Evolutionary conservation across 768 basidiomycete species (phyloP).

Genomic region (Tylopilus subfusipes): DNA sequence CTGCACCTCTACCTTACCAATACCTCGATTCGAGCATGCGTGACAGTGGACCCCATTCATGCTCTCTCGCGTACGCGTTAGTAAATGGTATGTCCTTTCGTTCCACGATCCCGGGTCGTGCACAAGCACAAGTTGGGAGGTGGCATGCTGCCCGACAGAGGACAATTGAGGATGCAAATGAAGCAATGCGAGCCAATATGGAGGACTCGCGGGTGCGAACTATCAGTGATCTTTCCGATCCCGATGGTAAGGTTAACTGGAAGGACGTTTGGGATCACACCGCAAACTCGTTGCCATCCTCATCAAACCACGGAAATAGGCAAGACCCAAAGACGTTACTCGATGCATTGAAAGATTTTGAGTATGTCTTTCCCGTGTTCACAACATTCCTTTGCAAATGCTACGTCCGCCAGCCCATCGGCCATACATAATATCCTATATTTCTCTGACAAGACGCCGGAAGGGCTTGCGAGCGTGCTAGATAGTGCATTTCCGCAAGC

Average conservation of each 20-base stretch:
- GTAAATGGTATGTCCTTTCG: slow-evolving; percentile 47
- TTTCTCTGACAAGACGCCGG: slow-evolving; percentile 54
- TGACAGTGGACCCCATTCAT: slow-evolving; percentile 37
- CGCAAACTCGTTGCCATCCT: background rate
- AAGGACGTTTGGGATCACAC: slow-evolving; percentile 46
- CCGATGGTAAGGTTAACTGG: slow-evolving; percentile 40
- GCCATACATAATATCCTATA: slow-evolving; percentile 39
- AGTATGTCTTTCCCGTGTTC: slow-evolving; percentile 19
- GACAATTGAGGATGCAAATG: slow-evolving; percentile 3
- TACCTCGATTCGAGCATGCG: slow-evolving; percentile 1
- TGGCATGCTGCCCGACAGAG: slow-evolving; percentile 56
- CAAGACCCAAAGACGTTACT: slow-evolving; percentile 31
- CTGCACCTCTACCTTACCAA: slow-evolving; percentile 42
- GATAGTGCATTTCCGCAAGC: slow-evolving; percentile 39
- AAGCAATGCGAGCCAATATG: background rate
- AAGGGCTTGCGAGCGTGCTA: slow-evolving; percentile 50
- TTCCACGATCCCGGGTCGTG: slow-evolving; percentile 59
- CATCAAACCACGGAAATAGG: background rate
- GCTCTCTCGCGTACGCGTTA: slow-evolving; percentile 57
- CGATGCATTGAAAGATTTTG: slow-evolving; percentile 32
- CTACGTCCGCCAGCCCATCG: slow-evolving; percentile 14
- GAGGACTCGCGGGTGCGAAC: slow-evolving; percentile 1
- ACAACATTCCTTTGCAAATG: background rate
- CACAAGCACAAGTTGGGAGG: slow-evolving; percentile 63
- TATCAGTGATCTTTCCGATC: slow-evolving; percentile 1